Conservation (phyloP, 2,329 filamentous ascomycete genomes). For the Colletotrichum higginsianum region DNA sequence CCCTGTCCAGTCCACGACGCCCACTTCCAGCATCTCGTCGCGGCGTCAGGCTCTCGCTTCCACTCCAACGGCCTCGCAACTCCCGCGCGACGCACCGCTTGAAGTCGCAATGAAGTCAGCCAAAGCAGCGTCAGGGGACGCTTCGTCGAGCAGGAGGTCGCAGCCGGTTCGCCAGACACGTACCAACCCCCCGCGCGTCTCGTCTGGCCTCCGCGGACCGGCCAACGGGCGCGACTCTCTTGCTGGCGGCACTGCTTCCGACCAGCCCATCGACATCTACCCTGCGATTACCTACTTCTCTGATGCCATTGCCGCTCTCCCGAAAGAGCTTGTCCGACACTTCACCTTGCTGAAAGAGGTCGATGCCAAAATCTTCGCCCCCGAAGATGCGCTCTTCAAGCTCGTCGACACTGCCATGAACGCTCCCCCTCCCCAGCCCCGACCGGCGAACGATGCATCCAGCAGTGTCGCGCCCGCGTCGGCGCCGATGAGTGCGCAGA, state of each 20-base stretch:
- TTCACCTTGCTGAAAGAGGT: constrained; percentile 98
- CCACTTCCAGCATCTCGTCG: background rate
- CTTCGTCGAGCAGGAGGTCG: constrained; percentile 69
- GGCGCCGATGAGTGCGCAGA: constrained; percentile 65
- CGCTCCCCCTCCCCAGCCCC: constrained; percentile 63
- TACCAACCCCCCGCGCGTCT: constrained; percentile 73
- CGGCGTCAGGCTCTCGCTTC: constrained; percentile 9
- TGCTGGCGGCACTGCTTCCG: constrained; percentile 59
- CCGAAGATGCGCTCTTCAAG: constrained; percentile 85
- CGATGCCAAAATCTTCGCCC: constrained; percentile 93
- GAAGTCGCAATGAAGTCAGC: constrained; percentile 67
- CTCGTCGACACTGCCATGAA: constrained; percentile 77
- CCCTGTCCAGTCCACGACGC: constrained; percentile 6
- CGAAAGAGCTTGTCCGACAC: constrained; percentile 94
- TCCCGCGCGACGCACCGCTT: constrained; percentile 9
- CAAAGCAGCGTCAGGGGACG: constrained; percentile 61
- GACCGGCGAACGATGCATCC: constrained; percentile 60
- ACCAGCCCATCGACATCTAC: constrained; percentile 77
- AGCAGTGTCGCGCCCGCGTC: constrained; percentile 60
- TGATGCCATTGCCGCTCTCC: constrained; percentile 91
- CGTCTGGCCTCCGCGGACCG: constrained; percentile 61
- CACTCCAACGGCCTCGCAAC: constrained; percentile 24
- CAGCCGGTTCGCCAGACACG: constrained; percentile 77
- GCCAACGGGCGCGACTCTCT: constrained; percentile 61
- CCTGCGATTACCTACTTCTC: constrained; percentile 83